Base-by-base conservation (phyloP, 2,329 filamentous ascomycete genomes). In the Ceratocystis cubensis region DNA sequence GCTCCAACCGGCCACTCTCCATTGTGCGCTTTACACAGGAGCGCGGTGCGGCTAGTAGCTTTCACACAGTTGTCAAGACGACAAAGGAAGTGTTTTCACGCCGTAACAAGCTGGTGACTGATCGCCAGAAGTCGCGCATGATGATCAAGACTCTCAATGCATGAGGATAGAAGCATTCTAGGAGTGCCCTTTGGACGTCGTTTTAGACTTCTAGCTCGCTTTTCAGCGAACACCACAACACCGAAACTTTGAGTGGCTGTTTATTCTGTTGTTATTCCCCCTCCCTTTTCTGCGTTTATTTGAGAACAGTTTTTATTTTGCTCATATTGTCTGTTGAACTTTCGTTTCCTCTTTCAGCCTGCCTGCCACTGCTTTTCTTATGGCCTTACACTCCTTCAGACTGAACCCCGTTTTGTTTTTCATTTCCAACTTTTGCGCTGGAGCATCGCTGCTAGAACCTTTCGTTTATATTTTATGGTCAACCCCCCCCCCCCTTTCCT, bases 11-110 rank as follows among this genome's bases (percentile, higher is more conserved):
- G 59, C 87, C 87, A 61, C 81, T 96, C 65, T 89, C 88, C 74
- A 85, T 96, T 70, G 85, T 89, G 37, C 87, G 90, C 45, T 90
- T 96, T 74, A 93, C 89, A 1, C 92, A 96, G 73, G 91, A 94
- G 73, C 87, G 87, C 67, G 94, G 93, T n/a, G 92, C 93, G 1
- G 91, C 90, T 46, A 94, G 88, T 71, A 94, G 88, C 71, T 96
- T 97, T 77, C 83, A 90, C 73, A 86, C 85, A 72, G 88, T 96
- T 8, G 83, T 95, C 30, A 88, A 91, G 68, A 88, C 88, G 2
- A 80, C 96, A 71, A 82, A 87, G 70, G 79, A 82, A 22, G 82
- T 90, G 17, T 85, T 95, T 73, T 80, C 80, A 69, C 79, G 79
- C 68, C 84, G 86, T 33, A 80, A 81, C 30, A 77, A 92, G 71